Percentiles rank a stretch among this genome's conserved stretches.
These are phyloP conservation scores for Akanthomyces muscarius DNA, from an alignment of 2,329 filamentous ascomycete genomes.

Conservation along the genomic window DNA sequence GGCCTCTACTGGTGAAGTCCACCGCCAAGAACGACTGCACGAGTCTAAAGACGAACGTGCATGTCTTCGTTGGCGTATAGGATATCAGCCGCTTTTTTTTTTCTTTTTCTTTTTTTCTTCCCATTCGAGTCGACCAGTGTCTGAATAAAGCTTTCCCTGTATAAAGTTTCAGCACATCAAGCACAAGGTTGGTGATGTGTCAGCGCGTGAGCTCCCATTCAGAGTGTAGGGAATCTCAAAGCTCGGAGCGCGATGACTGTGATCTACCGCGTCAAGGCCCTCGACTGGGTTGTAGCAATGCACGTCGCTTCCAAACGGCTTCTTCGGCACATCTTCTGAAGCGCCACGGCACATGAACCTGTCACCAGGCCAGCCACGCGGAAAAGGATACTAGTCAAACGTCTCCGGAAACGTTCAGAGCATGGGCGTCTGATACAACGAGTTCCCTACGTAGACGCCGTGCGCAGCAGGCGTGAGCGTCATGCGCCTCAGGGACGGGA, in stretches of 20 bases:
- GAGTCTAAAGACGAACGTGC: too few relatives aligned
- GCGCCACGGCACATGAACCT: not conserved
- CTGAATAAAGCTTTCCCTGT: too few relatives aligned
- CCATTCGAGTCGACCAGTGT: too few relatives aligned
- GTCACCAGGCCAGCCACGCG: not conserved
- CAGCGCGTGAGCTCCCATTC: too few relatives aligned
- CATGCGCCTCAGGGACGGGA: not conserved
- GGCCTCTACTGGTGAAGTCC: too few relatives aligned
- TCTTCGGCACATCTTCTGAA: not conserved
- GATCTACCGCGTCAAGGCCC: not conserved
- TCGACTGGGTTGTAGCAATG: not conserved
- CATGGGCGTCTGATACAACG: constrained; percentile 4
- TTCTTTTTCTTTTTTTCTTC: too few relatives aligned
- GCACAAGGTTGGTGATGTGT: too few relatives aligned
- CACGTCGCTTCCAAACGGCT: not conserved
- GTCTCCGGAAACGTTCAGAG: not conserved
- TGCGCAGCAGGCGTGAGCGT: constrained; percentile 5
- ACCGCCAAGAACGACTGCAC: too few relatives aligned
- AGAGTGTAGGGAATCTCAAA: not conserved
- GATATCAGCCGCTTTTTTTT: too few relatives aligned
- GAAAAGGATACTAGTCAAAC: not conserved
- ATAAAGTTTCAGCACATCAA: too few relatives aligned
- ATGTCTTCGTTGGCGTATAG: too few relatives aligned
- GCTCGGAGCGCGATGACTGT: not conserved
- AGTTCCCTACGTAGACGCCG: not conserved